Conservation (phyloP, 176 grass and related monocot genomes). For the Avena eriantha region DNA sequence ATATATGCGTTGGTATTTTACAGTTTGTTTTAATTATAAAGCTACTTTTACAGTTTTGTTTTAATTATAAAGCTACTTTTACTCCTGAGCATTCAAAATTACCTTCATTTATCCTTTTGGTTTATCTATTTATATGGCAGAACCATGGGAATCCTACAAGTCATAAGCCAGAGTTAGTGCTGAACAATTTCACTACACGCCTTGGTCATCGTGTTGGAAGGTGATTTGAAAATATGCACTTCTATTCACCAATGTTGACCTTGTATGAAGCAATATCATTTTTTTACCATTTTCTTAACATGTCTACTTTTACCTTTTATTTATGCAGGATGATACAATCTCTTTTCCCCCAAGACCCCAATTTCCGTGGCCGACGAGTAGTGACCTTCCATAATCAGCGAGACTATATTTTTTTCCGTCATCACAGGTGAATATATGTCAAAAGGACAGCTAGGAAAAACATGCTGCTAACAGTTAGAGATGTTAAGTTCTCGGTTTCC, state of each 20-base stretch:
- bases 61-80: slow-evolving; percentile 18
- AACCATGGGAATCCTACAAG: slow-evolving; percentile 93
- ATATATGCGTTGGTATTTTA: background rate
- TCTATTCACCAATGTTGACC: background rate
- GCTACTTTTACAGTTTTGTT: background rate
- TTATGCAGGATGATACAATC: slow-evolving; percentile 87
- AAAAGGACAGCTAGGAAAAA: slow-evolving; percentile 4
- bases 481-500: background rate
- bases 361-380: slow-evolving; percentile 87
- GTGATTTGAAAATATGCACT: slow-evolving; percentile 43
- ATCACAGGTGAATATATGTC: slow-evolving; percentile 70
- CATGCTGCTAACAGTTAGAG: background rate
- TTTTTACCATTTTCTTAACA: slow-evolving; percentile 1
- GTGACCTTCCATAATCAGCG: slow-evolving; percentile 97
- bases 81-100: background rate
- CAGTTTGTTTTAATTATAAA: slow-evolving; percentile 21
- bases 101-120: slow-evolving; percentile 22
- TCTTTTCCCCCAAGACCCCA: slow-evolving; percentile 85
- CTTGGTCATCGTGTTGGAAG: slow-evolving; percentile 93
- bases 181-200: slow-evolving; percentile 95
- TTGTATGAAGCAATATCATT: background rate
- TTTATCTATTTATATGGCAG: slow-evolving; percentile 45
- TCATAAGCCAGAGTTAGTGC: slow-evolving; percentile 91
- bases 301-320: slow-evolving; percentile 12
- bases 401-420: slow-evolving; percentile 96